Percentiles rank a stretch among this genome's conserved stretches.
phyloP scores from a whole-genome alignment of 208 protist species.

The Cochliopodium minus region DNA sequence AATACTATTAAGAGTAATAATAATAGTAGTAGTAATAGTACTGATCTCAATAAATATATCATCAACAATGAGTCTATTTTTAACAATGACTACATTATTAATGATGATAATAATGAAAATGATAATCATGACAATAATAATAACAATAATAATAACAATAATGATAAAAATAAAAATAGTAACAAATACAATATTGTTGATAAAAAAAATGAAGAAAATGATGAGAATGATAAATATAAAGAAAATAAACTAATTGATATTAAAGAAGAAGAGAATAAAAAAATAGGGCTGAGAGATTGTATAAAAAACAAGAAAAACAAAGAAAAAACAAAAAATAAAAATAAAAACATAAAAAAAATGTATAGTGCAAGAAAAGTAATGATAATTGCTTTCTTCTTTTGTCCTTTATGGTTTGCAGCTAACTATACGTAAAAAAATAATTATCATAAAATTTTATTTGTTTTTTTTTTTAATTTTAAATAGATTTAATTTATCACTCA shows the following conservation, averaged over 20 bases:
- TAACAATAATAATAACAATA: not conserved
- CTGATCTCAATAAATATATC: not conserved
- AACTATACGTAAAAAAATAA: constrained; percentile 3
- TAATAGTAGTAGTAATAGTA: constrained; percentile 5
- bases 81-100: not conserved
- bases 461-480: not conserved
- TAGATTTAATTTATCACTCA: not conserved
- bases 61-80: not conserved
- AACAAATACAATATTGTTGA: too few species aligned
- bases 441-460: not conserved
- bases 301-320: too few species aligned
- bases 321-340: too few species aligned
- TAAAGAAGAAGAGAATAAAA: too few species aligned
- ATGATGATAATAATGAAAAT: constrained; percentile 4
- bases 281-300: too few species aligned
- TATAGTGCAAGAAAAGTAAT: too few species aligned
- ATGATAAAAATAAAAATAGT: constrained; percentile 1
- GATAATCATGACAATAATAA: constrained; percentile 4
- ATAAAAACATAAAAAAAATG: too few species aligned
- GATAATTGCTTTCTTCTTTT: not conserved
- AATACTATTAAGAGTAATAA: constrained; percentile 1
- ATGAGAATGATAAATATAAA: too few species aligned
- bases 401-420: not conserved
- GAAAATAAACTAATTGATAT: too few species aligned
- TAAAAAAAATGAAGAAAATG: too few species aligned